A percentile compares a stretch with the other conserved stretches of the same genome.
Evolutionary conservation across 257 asterid genomes (phyloP).

Genomic region (Plectranthus barbatus): DNA sequence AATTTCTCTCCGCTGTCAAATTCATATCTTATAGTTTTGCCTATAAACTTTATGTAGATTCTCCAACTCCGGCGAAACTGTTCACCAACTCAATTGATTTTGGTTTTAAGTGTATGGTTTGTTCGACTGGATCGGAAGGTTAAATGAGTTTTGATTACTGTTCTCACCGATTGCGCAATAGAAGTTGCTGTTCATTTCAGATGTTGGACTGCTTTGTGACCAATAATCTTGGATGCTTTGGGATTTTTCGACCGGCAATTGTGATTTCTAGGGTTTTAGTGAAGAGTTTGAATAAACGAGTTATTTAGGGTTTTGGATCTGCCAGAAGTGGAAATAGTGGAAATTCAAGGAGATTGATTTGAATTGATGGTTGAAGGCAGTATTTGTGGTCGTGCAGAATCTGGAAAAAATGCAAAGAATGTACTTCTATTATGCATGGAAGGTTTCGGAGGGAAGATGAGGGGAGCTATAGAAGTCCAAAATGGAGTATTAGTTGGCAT

Average conservation of each 20-base stretch:
- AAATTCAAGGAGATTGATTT: constrained; percentile 6
- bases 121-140: constrained; percentile 9
- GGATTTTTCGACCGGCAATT: constrained; percentile 6
- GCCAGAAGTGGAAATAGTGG: neutral
- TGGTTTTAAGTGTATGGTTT: neutral
- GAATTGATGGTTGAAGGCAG: constrained; percentile 21
- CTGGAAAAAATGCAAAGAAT: constrained; percentile 36
- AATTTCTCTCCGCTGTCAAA: neutral
- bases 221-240: neutral
- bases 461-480: constrained; percentile 24
- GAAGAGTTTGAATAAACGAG: neutral
- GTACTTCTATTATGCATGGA: constrained; percentile 38
- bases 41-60: neutral
- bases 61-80: neutral
- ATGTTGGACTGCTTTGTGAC: neutral
- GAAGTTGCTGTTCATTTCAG: neutral
- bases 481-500: constrained; percentile 27
- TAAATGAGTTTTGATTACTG: neutral
- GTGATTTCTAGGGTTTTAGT: constrained; percentile 12
- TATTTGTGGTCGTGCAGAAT: constrained; percentile 8
- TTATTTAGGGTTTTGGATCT: constrained; percentile 1
- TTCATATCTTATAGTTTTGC: neutral
- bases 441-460: constrained; percentile 39
- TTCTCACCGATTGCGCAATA: constrained; percentile 18
- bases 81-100: neutral